Percentiles rank a stretch among this genome's conserved stretches.
phyloP scores from a whole-genome alignment of 2,329 filamentous ascomycete genomes.

The Fusarium nodosum region DNA sequence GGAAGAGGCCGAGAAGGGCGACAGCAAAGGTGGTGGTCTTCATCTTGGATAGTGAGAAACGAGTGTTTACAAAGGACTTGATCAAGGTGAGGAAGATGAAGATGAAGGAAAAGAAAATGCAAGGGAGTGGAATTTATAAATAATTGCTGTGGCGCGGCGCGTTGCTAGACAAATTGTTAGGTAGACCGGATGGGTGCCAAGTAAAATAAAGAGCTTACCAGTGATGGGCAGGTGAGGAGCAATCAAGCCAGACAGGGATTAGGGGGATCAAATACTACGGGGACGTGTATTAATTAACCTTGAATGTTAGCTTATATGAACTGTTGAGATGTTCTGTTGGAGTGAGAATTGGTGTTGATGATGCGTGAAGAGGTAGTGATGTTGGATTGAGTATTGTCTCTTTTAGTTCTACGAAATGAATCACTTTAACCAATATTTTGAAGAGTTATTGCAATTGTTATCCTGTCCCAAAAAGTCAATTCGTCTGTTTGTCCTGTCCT shows the following conservation, averaged over 20 bases:
- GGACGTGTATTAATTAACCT: background rate
- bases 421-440: rapidly evolving
- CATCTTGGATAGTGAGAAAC: constrained; percentile 39
- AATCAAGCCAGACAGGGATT: background rate
- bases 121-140: constrained; percentile 13
- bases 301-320: background rate
- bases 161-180: background rate
- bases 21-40: constrained; percentile 44
- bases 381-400: background rate
- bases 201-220: constrained; percentile 14
- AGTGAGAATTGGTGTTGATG: background rate
- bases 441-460: no score
- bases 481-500: background rate
- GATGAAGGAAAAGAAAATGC: constrained; percentile 24
- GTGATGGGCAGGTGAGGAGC: background rate
- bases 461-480: background rate
- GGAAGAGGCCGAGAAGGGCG: constrained; percentile 45
- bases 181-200: background rate
- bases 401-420: rapidly evolving
- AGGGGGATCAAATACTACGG: background rate
- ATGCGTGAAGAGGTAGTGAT: background rate
- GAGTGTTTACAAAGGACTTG: constrained; percentile 5
- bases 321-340: background rate
- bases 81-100: constrained; percentile 9
- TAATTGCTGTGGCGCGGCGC: background rate